Conservation (phyloP, 2,329 filamentous ascomycete species). For the Geosmithia putterillii region DNA sequence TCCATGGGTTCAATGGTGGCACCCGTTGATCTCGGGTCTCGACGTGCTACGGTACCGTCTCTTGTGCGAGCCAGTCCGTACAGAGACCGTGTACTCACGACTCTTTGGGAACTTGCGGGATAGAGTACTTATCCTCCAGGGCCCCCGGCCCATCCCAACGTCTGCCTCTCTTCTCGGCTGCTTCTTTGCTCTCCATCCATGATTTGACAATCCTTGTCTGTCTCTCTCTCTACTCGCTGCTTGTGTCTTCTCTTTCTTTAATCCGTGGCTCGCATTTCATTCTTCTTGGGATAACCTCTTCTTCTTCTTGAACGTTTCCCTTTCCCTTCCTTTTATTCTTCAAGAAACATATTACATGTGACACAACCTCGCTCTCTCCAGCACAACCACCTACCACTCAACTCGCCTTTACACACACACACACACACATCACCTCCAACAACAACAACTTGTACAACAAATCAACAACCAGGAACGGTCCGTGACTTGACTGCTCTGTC, state of each 20-base stretch:
- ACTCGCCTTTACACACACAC: neutral
- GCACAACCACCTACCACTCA: no score
- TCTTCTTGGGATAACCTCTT: slow-evolving; percentile 27
- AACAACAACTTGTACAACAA: neutral
- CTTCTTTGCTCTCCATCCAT: slow-evolving; percentile 21
- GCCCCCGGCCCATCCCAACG: slow-evolving; percentile 19
- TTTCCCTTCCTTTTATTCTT: slow-evolving; percentile 28
- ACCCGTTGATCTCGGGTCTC: slow-evolving; percentile 24
- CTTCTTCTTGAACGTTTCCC: slow-evolving; percentile 22
- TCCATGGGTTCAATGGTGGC: neutral
- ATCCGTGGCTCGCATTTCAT: slow-evolving; percentile 26
- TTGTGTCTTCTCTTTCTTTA: slow-evolving; percentile 28
- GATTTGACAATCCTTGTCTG: slow-evolving; percentile 35
- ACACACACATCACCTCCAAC: neutral
- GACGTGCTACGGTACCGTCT: slow-evolving; percentile 2
- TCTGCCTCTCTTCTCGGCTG: no score
- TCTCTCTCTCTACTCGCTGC: slow-evolving; percentile 19
- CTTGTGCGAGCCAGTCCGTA: no score
- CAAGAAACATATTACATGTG: slow-evolving; percentile 2
- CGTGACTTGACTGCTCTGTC: slow-evolving; percentile 2
- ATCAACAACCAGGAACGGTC: slow-evolving; percentile 1
- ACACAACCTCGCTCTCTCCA: neutral
- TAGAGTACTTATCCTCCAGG: slow-evolving; percentile 33
- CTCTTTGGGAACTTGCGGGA: slow-evolving; percentile 21
- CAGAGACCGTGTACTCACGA: no score